These are phyloP conservation scores for Lipomyces japonicus DNA, from an alignment of 805 yeast genomes.

Conservation along the genomic window DNA sequence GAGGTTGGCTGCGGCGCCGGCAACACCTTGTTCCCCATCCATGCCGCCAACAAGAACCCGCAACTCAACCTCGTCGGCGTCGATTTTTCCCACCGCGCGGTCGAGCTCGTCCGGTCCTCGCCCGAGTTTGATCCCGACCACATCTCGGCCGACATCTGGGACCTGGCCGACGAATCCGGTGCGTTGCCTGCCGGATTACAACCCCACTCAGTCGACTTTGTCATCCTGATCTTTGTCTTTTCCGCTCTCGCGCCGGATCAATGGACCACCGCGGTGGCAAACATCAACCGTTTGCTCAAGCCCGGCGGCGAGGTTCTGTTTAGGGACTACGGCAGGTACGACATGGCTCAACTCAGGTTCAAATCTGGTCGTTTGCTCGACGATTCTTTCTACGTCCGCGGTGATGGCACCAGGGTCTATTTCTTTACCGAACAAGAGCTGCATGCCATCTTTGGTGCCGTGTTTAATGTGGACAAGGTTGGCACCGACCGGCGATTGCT, in stretches of 20 bases:
- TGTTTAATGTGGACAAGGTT: constrained; percentile 66
- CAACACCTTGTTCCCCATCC: constrained; percentile 88
- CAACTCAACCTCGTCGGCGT: constrained; percentile 72
- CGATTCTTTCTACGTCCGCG: constrained; percentile 92
- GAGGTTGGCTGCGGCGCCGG: constrained; percentile 99
- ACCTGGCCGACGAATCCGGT: constrained; percentile 72
- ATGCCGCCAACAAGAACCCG: constrained; percentile 78
- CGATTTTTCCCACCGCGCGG: constrained; percentile 87
- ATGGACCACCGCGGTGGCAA: constrained; percentile 77
- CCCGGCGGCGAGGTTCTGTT: constrained; percentile 91
- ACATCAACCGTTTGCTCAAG: constrained; percentile 67
- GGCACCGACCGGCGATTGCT: constrained; percentile 87
- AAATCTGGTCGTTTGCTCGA: constrained; percentile 82
- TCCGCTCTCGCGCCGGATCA: constrained; percentile 89
- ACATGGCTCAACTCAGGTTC: constrained; percentile 90
- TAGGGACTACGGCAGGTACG: constrained; percentile 94
- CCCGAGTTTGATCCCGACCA: constrained; percentile 49
- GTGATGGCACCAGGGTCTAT: constrained; percentile 96
- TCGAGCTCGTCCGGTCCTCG: constrained; percentile 70
- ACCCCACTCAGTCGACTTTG: constrained; percentile 77
- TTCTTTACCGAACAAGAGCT: constrained; percentile 94
- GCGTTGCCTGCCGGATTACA: constrained; percentile 79
- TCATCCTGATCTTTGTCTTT: constrained; percentile 93
- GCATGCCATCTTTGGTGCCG: constrained; percentile 61
- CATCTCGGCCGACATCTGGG: constrained; percentile 92